Conservation (phyloP, 164 flowering plant species). For the Sedum album region DNA sequence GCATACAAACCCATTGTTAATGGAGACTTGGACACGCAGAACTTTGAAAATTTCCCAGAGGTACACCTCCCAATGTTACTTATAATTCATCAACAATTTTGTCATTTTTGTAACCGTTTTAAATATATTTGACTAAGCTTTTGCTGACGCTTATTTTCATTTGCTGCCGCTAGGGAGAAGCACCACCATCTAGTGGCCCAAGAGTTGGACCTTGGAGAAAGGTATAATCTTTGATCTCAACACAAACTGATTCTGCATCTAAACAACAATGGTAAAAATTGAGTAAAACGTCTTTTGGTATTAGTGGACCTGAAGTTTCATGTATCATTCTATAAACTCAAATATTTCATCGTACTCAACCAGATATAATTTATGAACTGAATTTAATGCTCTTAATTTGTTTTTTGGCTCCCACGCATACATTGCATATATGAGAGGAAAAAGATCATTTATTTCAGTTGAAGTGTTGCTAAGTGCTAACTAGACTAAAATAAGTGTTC, state of each 20-base stretch:
- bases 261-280: neutral
- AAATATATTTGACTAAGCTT: neutral
- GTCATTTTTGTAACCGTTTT: neutral
- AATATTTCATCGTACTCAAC: no score
- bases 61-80: slow-evolving; percentile 19
- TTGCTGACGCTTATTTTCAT: neutral
- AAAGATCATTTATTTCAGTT: neutral
- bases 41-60: slow-evolving; percentile 68
- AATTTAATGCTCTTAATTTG: neutral
- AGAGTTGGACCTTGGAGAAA: slow-evolving; percentile 92
- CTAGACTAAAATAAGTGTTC: neutral
- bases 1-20: slow-evolving; percentile 56
- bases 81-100: neutral
- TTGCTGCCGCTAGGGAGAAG: slow-evolving; percentile 37
- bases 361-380: no score
- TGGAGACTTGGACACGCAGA: slow-evolving; percentile 74
- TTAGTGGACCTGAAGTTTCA: neutral
- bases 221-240: slow-evolving; percentile 29
- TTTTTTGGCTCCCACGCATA: neutral
- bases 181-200: slow-evolving; percentile 42
- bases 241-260: neutral
- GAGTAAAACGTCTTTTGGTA: neutral
- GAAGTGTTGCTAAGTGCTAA: neutral
- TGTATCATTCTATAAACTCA: neutral
- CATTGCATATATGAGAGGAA: neutral